Base-by-base conservation (phyloP, 1,139 yeast genomes). In the Hyphopichia buzzinii region DNA sequence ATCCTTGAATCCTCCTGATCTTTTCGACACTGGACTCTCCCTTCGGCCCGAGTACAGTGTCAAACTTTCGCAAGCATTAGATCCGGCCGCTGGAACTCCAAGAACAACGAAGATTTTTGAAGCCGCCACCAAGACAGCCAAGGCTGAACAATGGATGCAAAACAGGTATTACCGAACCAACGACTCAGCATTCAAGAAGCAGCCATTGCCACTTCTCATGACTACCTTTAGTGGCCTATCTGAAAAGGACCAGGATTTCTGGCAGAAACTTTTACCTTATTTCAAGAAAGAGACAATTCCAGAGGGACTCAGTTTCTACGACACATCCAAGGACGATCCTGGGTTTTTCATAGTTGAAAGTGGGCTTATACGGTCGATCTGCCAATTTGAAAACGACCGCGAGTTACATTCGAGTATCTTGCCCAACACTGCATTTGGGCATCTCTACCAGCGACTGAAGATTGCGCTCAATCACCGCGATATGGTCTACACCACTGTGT, bases 361-460 rank as follows among this genome's bases (percentile, higher is more conserved):
- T 2, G 98, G 98, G 1, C 69, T 87, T 28, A 68, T 92, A 30
- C 74, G 84, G 29, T 79, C 87, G 3, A 76, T 64, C 54, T 44
- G 81, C 67, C 59, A 71, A 63, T 51, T 78, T 71, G 71, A 72
- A 43, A 57, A 72, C 48, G 70, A 74, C 46, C 75, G 85, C 3
- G 77, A 75, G 30, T 72, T 90, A 26, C 77, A 75, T 39, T 92
- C 92, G 42, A 82, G 88, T 13, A 77, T 90, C 39, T 73, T 92
- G 24, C 95, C 96, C n/a, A 79, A 89, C 44, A 89, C 97, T 0
- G 82, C 95, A 4, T 86, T 89, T 59, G 98, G 98, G 3, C 89
- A 84, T 54, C 60, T 83, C 33, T 60, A 59, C 22, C 68, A 59
- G 33, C 48, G 43, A 29, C 36, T 29, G 4, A 40, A 44, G 10